Evolutionary conservation across 83 land plant genomes (phyloP), one percentile per base, ranked within the genome.

Genomic region (Thuja plicata): DNA sequence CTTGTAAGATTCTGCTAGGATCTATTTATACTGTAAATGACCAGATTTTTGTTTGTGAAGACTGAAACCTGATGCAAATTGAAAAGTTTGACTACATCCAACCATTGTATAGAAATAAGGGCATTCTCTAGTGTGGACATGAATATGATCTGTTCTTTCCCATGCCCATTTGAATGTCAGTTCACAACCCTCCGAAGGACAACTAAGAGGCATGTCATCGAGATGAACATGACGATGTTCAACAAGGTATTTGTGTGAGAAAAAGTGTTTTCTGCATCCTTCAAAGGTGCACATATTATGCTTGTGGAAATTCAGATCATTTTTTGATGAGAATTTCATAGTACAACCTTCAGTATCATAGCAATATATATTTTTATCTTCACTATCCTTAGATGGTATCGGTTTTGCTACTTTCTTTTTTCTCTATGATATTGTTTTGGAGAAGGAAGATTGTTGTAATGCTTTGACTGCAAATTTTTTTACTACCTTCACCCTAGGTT

Each of bases 151-250:
- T 8, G 99, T 98, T 27, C 99, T 89, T 27, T 98, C 99, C 99
- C 99, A 98, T 30, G 98, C 96, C 99, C 99, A 98, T 89, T 98
- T 98, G 91, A 98, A 98, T 0, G 98, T 89, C 96, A 97, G 96
- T 87, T 93, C 92, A 91, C 99, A 98, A 35, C 98, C 99, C 88
- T 95, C 96, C 99, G 98, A 97, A 1, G 98, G 99, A 86, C 99
- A 98, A 87, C 94, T 95, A 40, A 98, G 92, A n/a, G 99, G 99
- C 83, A 99, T 94, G 52, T 97, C 99, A 88, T 96, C 97, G 30
- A 92, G 35, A 78, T 98, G 99, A 27, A 98, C 99, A 71, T 98
- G 92, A 15, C 94, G 94, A 79, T 98, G 99, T 89, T 97, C 97
- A 87, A 97, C 88, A 73, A 98, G 81, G 87, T 98, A 98, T 91